Percentiles rank a stretch among this genome's conserved stretches.
Conservation (phyloP, 2,329 filamentous ascomycete species). For the Fusarium ramigenum region DNA sequence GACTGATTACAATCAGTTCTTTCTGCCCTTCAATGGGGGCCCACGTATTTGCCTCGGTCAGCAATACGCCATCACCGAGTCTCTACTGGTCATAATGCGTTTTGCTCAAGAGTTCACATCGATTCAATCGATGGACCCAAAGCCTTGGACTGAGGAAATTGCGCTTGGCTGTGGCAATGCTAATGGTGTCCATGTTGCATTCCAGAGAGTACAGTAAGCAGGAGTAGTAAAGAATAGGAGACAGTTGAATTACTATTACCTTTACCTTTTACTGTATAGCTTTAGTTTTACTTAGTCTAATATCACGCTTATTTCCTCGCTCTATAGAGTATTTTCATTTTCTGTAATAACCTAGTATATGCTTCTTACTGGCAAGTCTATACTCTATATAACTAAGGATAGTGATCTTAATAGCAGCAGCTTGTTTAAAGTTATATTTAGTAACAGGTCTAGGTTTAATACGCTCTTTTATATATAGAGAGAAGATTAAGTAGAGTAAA, state of each 20-base stretch:
- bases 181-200: background rate
- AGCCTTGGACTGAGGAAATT: background rate
- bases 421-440: background rate
- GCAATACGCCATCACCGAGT: background rate
- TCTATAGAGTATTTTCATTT: accelerated
- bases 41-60: background rate
- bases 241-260: background rate
- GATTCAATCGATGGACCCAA: background rate
- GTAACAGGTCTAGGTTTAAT: background rate
- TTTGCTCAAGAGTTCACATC: background rate
- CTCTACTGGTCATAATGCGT: background rate
- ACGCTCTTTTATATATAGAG: background rate
- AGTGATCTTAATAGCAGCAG: accelerated
- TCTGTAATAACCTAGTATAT: accelerated
- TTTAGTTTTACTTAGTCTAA: background rate
- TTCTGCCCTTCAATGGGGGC: background rate
- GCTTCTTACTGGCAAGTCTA: background rate
- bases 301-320: accelerated
- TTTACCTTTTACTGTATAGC: background rate
- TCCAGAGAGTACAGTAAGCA: background rate
- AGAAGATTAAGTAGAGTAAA: background rate
- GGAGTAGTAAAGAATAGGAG: background rate
- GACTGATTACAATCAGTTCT: background rate
- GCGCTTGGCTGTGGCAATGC: background rate
- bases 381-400: background rate